Conservation (phyloP, 2,329 filamentous ascomycete species). For the Neofusicoccum laricinum region DNA sequence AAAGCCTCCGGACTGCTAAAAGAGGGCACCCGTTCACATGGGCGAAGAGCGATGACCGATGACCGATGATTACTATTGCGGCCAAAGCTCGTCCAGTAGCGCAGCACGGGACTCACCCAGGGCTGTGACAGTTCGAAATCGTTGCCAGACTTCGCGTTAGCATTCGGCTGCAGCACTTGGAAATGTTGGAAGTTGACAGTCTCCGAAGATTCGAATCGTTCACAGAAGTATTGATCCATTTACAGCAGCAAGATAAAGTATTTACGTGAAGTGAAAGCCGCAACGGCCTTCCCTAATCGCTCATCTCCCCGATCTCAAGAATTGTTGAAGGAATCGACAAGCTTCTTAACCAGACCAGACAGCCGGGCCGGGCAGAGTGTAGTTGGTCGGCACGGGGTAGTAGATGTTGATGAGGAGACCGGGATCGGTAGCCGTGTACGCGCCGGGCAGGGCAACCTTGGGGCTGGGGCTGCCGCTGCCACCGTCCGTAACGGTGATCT, state of each 20-base stretch:
- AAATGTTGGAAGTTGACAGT: no score
- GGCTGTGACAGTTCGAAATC: no score
- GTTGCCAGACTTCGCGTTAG: neutral
- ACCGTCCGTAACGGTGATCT: constrained; percentile 42
- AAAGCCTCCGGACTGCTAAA: no score
- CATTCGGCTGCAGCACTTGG: neutral
- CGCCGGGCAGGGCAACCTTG: constrained; percentile 43
- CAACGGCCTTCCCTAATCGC: neutral
- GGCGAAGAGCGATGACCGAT: no score
- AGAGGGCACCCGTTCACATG: no score
- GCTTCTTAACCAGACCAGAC: constrained; percentile 28
- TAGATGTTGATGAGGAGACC: constrained; percentile 35
- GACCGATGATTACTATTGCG: no score
- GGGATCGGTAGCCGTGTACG: constrained; percentile 33
- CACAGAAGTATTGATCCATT: neutral
- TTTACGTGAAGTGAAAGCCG: neutral
- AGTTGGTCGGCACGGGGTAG: constrained; percentile 21
- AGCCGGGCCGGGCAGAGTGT: constrained; percentile 29
- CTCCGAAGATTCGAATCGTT: no score
- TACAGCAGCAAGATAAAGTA: neutral
- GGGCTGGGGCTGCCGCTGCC: constrained; percentile 37
- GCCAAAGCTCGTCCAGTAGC: no score
- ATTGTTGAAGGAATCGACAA: neutral
- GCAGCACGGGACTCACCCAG: no score
- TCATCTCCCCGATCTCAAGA: neutral